Base-by-base conservation (phyloP, 1,284 basidiomycete species). In the Trichosporon faecale region DNA sequence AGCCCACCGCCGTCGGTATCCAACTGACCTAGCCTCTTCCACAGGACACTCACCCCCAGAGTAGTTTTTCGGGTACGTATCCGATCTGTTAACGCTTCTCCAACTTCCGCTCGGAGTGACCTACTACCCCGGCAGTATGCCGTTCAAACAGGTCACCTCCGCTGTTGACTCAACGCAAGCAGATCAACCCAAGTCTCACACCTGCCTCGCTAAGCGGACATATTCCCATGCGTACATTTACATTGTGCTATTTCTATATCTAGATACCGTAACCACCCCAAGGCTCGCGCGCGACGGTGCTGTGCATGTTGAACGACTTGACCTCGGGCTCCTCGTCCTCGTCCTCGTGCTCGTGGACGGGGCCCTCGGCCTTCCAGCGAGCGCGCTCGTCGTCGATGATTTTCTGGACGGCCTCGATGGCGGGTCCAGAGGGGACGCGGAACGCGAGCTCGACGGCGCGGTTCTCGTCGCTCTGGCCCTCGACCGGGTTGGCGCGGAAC, bases 401-500 rank as follows among this genome's bases (percentile, higher is more conserved):
- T 49, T 69, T 64, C 52, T 66, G 37, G 21, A 73, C 72, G 0
- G 64, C 61, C 33, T 73, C 68, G 11, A 65, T 57, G 21, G 64
- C 68, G 9, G 40, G 35, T 7, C 72, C 72, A 18, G 29, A 66
- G 49, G 67, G 64, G 29, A 73, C 64, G 37, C 72, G 72, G 70
- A 71, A 71, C 1, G 64, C 61, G 46, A 73, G 72, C 68, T 73
- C 72, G 35, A 70, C 46, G 52, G 66, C 68, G 61, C 70, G 68
- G 55, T 67, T 40, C 65, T 67, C 66, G 4, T 63, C 66, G 18
- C 31, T 25, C 63, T 52, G 67, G 3, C 70, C 73, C 11, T 68
- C 65, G 23, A 46, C 52, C 6, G 73, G 65, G 70, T 77, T 77
- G 35, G 73, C 70, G 27, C 74, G 72, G 70, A 76, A 77, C n/a